A percentile compares a stretch with the other conserved stretches of the same genome.
These are phyloP conservation scores for Fusarium sp. DNA, from an alignment of 2,329 filamentous ascomycete genomes.

Conservation along the genomic window DNA sequence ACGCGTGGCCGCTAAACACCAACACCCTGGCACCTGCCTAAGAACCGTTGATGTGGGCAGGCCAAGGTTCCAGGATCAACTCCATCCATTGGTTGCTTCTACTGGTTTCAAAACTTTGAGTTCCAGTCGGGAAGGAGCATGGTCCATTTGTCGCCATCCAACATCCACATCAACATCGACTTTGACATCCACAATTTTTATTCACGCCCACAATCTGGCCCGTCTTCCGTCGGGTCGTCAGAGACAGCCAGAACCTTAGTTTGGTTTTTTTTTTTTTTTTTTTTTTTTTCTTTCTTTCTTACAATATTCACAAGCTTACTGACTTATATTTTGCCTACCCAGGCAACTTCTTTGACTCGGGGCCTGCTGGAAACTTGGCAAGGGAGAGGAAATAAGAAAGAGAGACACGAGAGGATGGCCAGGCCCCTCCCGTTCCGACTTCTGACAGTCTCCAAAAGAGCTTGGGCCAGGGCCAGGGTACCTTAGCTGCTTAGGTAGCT, in stretches of 20 bases:
- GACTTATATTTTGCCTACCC: not conserved
- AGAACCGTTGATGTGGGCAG: slow-evolving; percentile 37
- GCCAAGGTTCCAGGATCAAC: slow-evolving; percentile 24
- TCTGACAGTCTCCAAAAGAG: slow-evolving; percentile 41
- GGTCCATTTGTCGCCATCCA: slow-evolving; percentile 33
- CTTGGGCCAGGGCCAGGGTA: slow-evolving; percentile 32
- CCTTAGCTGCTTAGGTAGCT: slow-evolving; percentile 27
- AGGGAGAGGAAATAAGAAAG: not conserved
- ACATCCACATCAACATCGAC: slow-evolving; percentile 29
- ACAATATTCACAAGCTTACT: slow-evolving; percentile 6
- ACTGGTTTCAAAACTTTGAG: slow-evolving; percentile 42
- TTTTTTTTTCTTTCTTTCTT: no score
- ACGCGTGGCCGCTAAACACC: slow-evolving; percentile 34
- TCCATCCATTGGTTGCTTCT: slow-evolving; percentile 25
- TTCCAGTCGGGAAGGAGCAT: slow-evolving; percentile 44
- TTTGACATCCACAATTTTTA: slow-evolving; percentile 16
- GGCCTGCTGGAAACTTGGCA: not conserved
- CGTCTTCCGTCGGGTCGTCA: slow-evolving; percentile 2
- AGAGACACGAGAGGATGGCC: slow-evolving; percentile 1
- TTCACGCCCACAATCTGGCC: slow-evolving; percentile 4
- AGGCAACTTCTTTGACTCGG: not conserved
- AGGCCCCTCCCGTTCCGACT: slow-evolving; percentile 40
- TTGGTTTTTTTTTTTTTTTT: no score
- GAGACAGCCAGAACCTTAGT: not conserved
- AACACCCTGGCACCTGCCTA: slow-evolving; percentile 32